A percentile compares a stretch with the other conserved stretches of the same genome.
Evolutionary conservation across 352 stramenopile species (phyloP).

Genomic region (Phytophthora niederhauseri): DNA sequence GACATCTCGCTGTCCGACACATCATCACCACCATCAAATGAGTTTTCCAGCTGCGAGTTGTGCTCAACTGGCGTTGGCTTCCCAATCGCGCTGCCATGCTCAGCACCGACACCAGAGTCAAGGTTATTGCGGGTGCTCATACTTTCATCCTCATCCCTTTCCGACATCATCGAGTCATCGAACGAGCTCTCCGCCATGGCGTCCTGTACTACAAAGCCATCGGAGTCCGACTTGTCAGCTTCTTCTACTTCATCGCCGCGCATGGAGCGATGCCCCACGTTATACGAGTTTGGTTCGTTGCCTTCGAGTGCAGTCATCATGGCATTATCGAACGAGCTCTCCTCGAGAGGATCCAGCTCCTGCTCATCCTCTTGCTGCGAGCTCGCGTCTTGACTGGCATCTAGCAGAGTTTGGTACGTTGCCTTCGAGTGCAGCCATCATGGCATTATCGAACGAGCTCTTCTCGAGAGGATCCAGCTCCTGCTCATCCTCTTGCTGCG

Average conservation of each 20-base stretch:
- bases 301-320: slow-evolving; percentile 21
- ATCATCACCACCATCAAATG: slow-evolving; percentile 10
- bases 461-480: slow-evolving; percentile 27
- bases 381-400: slow-evolving; percentile 3
- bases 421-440: slow-evolving; percentile 21
- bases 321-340: slow-evolving; percentile 28
- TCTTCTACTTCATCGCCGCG: slow-evolving; percentile 11
- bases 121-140: neutral
- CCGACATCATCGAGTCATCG: slow-evolving; percentile 21
- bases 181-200: slow-evolving; percentile 14
- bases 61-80: neutral
- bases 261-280: neutral
- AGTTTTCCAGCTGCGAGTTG: slow-evolving; percentile 5
- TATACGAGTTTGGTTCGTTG: slow-evolving; percentile 11
- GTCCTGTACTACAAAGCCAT: slow-evolving; percentile 8
- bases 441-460: slow-evolving; percentile 26
- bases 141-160: slow-evolving; percentile 4
- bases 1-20: slow-evolving; percentile 9
- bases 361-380: slow-evolving; percentile 8
- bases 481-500: neutral
- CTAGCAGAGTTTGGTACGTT: slow-evolving; percentile 11
- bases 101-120: neutral
- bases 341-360: slow-evolving; percentile 24
- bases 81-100: neutral
- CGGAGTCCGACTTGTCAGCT: slow-evolving; percentile 16